These are phyloP conservation scores for Mortierella hygrophila DNA, from an alignment of 192 early-diverging fungal genomes.

Conservation along the genomic window DNA sequence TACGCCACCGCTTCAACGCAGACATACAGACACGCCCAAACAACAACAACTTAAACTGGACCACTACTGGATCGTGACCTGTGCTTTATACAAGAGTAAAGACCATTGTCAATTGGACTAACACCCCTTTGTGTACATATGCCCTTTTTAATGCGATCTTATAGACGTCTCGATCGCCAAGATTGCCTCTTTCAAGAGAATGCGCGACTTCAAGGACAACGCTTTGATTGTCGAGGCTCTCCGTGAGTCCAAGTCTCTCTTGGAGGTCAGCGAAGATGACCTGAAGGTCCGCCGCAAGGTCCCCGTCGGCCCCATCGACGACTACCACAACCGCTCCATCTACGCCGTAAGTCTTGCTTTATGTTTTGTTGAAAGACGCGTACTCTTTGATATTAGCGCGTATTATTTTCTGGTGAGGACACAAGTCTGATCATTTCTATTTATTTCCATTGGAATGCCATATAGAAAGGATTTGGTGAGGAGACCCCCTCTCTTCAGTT, in stretches of 20 bases:
- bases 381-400: neutral
- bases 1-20: neutral
- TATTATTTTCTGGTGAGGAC: neutral
- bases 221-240: constrained; percentile 66
- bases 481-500: constrained; percentile 53
- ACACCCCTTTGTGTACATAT: no score
- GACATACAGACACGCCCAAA: no score
- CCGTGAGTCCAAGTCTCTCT: constrained; percentile 61
- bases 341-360: constrained; percentile 61
- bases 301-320: constrained; percentile 42
- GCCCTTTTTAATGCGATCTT: no score
- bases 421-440: constrained; percentile 10
- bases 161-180: constrained; percentile 63
- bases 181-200: constrained; percentile 70
- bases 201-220: constrained; percentile 61
- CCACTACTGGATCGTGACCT: no score
- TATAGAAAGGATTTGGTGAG: constrained; percentile 59
- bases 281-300: constrained; percentile 64
- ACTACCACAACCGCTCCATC: constrained; percentile 59
- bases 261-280: constrained; percentile 67
- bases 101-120: no score
- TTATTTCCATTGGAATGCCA: neutral
- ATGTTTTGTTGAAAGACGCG: neutral
- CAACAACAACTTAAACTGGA: no score
- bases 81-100: no score